Percentiles rank a stretch among this genome's conserved stretches.
Evolutionary conservation across 1,284 basidiomycete species (phyloP).

Genomic region (Xerocomus nothofagi): DNA sequence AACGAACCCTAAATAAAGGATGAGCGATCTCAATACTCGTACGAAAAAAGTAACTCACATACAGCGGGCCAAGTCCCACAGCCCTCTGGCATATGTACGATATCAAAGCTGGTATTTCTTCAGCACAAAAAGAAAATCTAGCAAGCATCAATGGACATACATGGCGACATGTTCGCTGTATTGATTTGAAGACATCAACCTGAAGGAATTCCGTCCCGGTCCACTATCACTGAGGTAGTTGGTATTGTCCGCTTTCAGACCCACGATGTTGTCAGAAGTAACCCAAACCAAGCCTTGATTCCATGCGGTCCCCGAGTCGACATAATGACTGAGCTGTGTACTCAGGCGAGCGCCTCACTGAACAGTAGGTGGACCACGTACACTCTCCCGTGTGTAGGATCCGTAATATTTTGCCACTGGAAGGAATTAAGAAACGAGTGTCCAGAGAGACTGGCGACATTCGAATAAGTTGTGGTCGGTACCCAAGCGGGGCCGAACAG

Average conservation of each 20-base stretch:
- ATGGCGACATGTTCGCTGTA: slow-evolving; percentile 32
- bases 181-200: slow-evolving; percentile 28
- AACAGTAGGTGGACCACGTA: slow-evolving; percentile 19
- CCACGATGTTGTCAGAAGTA: slow-evolving; percentile 41
- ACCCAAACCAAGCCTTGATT: slow-evolving; percentile 46
- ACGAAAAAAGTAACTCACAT: not conserved
- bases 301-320: slow-evolving; percentile 42
- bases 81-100: slow-evolving; percentile 36
- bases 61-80: slow-evolving; percentile 36
- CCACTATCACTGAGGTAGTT: slow-evolving; percentile 25
- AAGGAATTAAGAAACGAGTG: slow-evolving; percentile 40
- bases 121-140: not conserved
- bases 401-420: slow-evolving; percentile 40
- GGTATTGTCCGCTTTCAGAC: slow-evolving; percentile 34
- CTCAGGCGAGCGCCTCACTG: not conserved
- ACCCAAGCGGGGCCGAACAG: not conserved
- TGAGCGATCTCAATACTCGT: not conserved
- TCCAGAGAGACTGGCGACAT: slow-evolving; percentile 39
- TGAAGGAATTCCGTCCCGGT: slow-evolving; percentile 34
- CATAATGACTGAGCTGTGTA: slow-evolving; percentile 45
- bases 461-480: slow-evolving; percentile 31
- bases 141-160: slow-evolving; percentile 12
- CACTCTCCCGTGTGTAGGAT: slow-evolving; percentile 47
- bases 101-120: slow-evolving; percentile 23
- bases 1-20: slow-evolving; percentile 4